Conservation (phyloP, 2,329 filamentous ascomycete genomes). For the Emydomyces testavorans region DNA sequence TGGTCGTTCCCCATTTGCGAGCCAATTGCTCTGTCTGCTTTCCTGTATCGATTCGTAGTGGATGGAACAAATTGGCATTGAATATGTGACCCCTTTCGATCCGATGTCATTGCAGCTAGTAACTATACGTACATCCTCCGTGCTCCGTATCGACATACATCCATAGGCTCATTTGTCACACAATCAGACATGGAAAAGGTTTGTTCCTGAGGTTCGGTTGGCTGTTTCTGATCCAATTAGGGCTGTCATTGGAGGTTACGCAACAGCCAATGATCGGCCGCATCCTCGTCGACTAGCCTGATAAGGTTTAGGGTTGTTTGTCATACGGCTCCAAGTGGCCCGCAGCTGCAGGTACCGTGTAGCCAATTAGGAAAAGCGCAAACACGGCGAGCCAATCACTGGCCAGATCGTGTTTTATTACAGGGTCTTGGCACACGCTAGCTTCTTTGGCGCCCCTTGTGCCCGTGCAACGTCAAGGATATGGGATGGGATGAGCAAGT, state of each 20-base stretch:
- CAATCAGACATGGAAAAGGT: too few species aligned
- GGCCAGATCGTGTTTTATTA: slow-evolving; percentile 10
- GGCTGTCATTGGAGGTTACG: background rate
- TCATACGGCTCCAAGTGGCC: background rate
- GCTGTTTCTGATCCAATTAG: too few species aligned
- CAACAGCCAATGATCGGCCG: slow-evolving; percentile 3
- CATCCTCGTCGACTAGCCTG: background rate
- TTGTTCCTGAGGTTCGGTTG: too few species aligned
- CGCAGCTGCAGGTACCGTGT: slow-evolving; percentile 8
- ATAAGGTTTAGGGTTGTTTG: background rate
- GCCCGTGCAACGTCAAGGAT: slow-evolving; percentile 7
- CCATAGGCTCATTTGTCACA: too few species aligned
- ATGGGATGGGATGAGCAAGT: background rate
- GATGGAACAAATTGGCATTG: too few species aligned
- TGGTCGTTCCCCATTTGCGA: background rate
- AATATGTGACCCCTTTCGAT: too few species aligned
- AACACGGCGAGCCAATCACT: background rate
- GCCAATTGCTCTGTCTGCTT: too few species aligned
- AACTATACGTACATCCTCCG: too few species aligned
- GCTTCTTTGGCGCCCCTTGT: background rate
- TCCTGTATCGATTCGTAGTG: too few species aligned
- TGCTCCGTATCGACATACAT: too few species aligned
- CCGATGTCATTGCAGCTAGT: too few species aligned
- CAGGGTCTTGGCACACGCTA: slow-evolving; percentile 1
- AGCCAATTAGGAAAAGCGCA: background rate